A percentile compares a stretch with the other conserved stretches of the same genome.
Evolutionary conservation across 176 grass and related monocot genomes (phyloP).

Genomic region (Avena insularis): DNA sequence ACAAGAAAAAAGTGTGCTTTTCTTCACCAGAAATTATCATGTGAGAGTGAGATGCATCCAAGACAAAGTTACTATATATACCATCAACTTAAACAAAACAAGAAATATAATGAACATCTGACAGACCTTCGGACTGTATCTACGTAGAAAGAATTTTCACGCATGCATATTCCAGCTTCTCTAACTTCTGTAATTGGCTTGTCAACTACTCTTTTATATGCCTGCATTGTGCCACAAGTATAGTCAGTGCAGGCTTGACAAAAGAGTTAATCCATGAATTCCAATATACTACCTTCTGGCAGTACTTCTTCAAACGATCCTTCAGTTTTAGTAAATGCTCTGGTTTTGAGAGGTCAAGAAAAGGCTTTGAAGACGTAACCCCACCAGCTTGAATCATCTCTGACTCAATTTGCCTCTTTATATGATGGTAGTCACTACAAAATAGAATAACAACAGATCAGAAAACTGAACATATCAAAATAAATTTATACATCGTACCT

Average conservation of each 20-base stretch:
- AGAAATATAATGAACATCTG: slow-evolving; percentile 19
- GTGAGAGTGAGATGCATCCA: neutral
- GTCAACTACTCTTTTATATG: slow-evolving; percentile 97
- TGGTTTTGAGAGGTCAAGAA: slow-evolving; percentile 89
- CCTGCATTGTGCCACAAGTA: slow-evolving; percentile 62
- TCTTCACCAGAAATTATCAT: slow-evolving; percentile 20
- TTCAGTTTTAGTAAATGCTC: slow-evolving; percentile 91
- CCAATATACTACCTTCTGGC: slow-evolving; percentile 76
- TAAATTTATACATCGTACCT: slow-evolving; percentile 58
- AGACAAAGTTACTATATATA: slow-evolving; percentile 26
- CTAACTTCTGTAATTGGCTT: slow-evolving; percentile 95
- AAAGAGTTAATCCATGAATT: slow-evolving; percentile 35
- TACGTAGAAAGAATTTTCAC: slow-evolving; percentile 98
- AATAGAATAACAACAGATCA: slow-evolving; percentile 29
- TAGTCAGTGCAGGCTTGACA: slow-evolving; percentile 29
- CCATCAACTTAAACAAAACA: slow-evolving; percentile 12
- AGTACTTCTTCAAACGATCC: slow-evolving; percentile 96
- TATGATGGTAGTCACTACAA: slow-evolving; percentile 96
- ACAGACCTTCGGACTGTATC: slow-evolving; percentile 92
- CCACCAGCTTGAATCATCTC: slow-evolving; percentile 77
- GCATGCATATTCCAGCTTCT: slow-evolving; percentile 99
- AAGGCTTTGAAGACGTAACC: slow-evolving; percentile 65
- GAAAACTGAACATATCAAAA: slow-evolving; percentile 35
- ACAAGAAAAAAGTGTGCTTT: neutral
- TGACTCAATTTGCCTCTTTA: slow-evolving; percentile 98